These are phyloP conservation scores for Backusella mclennaniae DNA, from an alignment of 192 early-diverging fungal genomes.

Conservation along the genomic window DNA sequence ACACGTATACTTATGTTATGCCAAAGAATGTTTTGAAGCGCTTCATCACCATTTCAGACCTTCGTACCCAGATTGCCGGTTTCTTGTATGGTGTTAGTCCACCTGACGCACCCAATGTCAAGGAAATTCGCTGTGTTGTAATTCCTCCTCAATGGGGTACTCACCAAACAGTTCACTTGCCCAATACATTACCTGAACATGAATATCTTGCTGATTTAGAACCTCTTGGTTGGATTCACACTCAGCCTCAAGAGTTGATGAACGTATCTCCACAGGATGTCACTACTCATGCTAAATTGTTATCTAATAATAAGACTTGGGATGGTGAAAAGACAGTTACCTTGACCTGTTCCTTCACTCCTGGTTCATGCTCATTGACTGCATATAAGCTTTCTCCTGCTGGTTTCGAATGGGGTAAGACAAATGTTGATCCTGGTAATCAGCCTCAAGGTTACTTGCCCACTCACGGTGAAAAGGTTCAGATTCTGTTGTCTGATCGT, in stretches of 20 bases:
- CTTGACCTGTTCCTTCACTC: constrained; percentile 96
- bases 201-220: constrained; percentile 91
- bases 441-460: constrained; percentile 88
- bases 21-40: constrained; percentile 97
- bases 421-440: constrained; percentile 84
- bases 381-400: constrained; percentile 95
- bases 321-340: constrained; percentile 93
- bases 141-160: constrained; percentile 99
- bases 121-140: constrained; percentile 92
- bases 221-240: constrained; percentile 97
- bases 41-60: constrained; percentile 94
- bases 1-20: constrained; percentile 88
- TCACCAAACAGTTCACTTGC: constrained; percentile 90
- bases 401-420: constrained; percentile 96
- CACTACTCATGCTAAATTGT: constrained; percentile 84
- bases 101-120: constrained; percentile 86
- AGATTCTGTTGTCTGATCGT: constrained; percentile 93
- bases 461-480: constrained; percentile 92
- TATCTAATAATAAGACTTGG: constrained; percentile 88
- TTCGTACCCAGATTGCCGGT: constrained; percentile 94
- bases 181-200: constrained; percentile 85
- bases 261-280: constrained; percentile 91
- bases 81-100: constrained; percentile 94
- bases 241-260: constrained; percentile 90
- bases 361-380: constrained; percentile 94